Conservation (phyloP, 257 asterid species). For the Solanum gandarillasii region DNA sequence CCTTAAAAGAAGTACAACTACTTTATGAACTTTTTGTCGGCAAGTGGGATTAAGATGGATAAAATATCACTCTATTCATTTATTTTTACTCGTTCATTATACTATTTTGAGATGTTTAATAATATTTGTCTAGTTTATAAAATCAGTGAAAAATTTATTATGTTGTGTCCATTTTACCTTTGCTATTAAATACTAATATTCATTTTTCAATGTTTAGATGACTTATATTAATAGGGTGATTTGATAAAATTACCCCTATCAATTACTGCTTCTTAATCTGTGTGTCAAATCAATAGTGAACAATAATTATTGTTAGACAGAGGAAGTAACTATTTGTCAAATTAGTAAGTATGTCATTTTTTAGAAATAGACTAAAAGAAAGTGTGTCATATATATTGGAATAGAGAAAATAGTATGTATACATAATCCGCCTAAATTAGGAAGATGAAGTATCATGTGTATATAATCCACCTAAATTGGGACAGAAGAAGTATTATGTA, state of each 20-base stretch:
- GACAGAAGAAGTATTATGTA: neutral
- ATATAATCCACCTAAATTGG: neutral
- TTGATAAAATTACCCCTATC: too few species aligned
- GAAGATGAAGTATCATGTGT: neutral
- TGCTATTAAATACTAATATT: too few species aligned
- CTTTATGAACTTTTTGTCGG: neutral
- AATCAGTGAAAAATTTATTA: too few species aligned
- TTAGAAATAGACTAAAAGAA: too few species aligned
- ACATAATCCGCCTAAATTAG: neutral
- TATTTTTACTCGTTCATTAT: too few species aligned
- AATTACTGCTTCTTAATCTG: too few species aligned
- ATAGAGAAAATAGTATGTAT: neutral
- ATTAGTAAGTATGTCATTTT: neutral
- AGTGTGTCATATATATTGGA: too few species aligned
- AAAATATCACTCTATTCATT: too few species aligned
- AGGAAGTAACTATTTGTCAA: neutral
- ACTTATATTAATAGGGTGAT: neutral
- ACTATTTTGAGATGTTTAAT: too few species aligned
- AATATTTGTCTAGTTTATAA: too few species aligned
- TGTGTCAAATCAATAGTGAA: neutral
- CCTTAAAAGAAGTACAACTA: neutral
- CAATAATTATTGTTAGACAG: too few species aligned
- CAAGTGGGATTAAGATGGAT: neutral
- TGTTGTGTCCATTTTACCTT: neutral
- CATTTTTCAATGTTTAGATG: neutral